Evolutionary conservation across 2,329 filamentous ascomycete species (phyloP), one percentile per base, ranked within the genome.

Genomic region (Venturia oleaginea): DNA sequence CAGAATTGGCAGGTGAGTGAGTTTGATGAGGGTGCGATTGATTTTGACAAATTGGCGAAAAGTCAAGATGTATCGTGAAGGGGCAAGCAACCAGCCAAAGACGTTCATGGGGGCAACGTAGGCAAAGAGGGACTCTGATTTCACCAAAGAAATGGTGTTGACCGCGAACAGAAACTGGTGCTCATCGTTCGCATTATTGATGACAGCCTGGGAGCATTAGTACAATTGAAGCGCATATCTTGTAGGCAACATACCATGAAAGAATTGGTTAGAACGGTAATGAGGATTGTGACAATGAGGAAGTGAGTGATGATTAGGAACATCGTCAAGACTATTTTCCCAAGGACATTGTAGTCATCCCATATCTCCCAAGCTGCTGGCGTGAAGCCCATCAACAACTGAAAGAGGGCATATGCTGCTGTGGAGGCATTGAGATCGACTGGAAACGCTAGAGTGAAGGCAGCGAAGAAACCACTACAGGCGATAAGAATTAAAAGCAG

Each of bases 71-170:
- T 89, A 96, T 67, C 92, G 84, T 55, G 95, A 75, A 0, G 93
- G 93, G 70, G 92, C 92, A 34, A 96, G 79, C 0, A 93, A 73
- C 93, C 92, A 97, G 1, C 91, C 92, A 67, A 97, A 83, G 37
- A 97, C 89, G 72, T 97, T 97, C 17, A 90, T 88, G 0, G 93
- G 93, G 1, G 93, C 90, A 66, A 97, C 85, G 73, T 97, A 97
- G 3, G 91, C 95, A 79, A 97, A 97, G 0, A 97, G 80, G 0
- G 92, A 90, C 73, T 97, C 93, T n/a, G 94, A 96, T 75, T 97
- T 97, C 68, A 97, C 93, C 90, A 96, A 95, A 4, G 91, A 95
- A 61, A 97, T 96, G 4, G 93, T 95, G 72, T 97, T 97, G 74
- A 97, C 92, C 0, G 93, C 93, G 72, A 97, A 97, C 2, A 97